These are phyloP conservation scores for Coemansia sp. DNA, from an alignment of 192 early-diverging fungal species.

Conservation along the genomic window DNA sequence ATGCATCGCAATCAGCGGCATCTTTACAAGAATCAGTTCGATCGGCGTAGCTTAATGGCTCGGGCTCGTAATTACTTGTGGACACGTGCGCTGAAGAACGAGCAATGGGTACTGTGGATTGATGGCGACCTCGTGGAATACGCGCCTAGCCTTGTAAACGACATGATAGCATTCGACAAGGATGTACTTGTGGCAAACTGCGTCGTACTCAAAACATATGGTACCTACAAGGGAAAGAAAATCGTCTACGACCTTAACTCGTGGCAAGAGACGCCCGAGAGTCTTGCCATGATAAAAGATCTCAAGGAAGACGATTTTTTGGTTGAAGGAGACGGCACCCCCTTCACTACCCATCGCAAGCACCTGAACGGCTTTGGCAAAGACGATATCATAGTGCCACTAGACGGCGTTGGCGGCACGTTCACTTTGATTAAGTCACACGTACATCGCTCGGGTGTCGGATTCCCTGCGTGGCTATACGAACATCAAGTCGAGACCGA, in stretches of 20 bases:
- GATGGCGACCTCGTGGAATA: conserved; percentile 72
- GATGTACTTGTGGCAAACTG: conserved; percentile 73
- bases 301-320: conserved; percentile 41
- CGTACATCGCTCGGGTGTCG: conserved; percentile 68
- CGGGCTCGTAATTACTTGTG: conserved; percentile 64
- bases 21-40: conserved; percentile 57
- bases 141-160: conserved; percentile 59
- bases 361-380: conserved; percentile 44
- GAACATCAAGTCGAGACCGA: conserved; percentile 74
- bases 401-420: conserved; percentile 72
- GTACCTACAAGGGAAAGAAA: conserved; percentile 54
- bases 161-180: conserved; percentile 65
- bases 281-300: conserved; percentile 46
- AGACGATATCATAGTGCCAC: conserved; percentile 53
- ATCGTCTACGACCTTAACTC: conserved; percentile 69
- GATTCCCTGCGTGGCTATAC: conserved; percentile 64
- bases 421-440: conserved; percentile 66
- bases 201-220: conserved; percentile 34
- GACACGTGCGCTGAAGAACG: conserved; percentile 59
- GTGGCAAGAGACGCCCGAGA: conserved; percentile 65
- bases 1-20: conserved; percentile 61
- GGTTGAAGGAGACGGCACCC: conserved; percentile 40
- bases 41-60: conserved; percentile 64
- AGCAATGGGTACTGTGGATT: conserved; percentile 75
- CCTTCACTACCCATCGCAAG: conserved; percentile 42